Evolutionary conservation across 805 yeast genomes (phyloP), one percentile per base, ranked within the genome.

Genomic region (Candida jianshihensis): DNA sequence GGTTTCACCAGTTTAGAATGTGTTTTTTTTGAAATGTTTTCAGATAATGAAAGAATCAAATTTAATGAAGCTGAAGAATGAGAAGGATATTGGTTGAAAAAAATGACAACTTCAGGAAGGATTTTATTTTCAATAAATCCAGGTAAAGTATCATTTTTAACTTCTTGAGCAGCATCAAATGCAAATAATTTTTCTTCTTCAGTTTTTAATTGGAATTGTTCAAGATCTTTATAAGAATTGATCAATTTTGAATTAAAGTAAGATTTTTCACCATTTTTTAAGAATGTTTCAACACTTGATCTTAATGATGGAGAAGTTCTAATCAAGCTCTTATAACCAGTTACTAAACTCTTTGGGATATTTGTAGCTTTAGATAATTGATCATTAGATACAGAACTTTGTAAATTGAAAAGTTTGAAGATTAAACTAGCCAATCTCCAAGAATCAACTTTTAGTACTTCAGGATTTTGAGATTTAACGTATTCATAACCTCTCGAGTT

Each of bases 71-170:
- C 44, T 18, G 51, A 40, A 62, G 57, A 40, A 50, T 53, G 30
- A 61, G 53, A 40, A 38, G 40, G 52, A 16, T 33, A 35, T 26
- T 37, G 49, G 18, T 26, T 51, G 41, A 64, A 75, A 40, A 75
- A 72, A 3, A 54, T 53, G 8, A 69, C 61, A 12, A 89, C 60
- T 47, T 82, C 87, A 0, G 96, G 95, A n/a, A 89, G 57, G 9
- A 87, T 59, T 42, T 71, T 71, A 40, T 71, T 61, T 28, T 76
- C 78, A 26, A 85, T 51, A 54, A 77, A 61, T 46, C 84, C 66
- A 34, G 69, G 39, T 54, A 86, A 71, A 14, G 66, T 49, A 33
- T 62, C 53, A 21, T 49, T 40, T 24, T 62, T 56, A 26, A 63
- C 52, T 4, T 49, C 43, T 17, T 63, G 61, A 14, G 70, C 42